phyloP scores from a whole-genome alignment of 140 eudicot species.

The Erigeron philadelphicus region DNA sequence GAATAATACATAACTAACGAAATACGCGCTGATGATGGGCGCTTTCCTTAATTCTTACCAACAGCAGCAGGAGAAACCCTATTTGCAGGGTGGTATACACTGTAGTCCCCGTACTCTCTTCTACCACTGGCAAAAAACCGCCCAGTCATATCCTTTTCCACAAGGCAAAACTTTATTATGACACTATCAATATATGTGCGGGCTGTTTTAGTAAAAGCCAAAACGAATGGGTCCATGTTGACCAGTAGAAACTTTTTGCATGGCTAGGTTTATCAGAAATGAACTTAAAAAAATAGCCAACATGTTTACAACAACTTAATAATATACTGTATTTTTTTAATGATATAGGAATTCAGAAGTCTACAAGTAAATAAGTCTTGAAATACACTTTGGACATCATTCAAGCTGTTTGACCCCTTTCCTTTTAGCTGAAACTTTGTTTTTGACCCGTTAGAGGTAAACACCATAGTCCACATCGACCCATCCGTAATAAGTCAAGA shows the following conservation, averaged over 20 bases:
- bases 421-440: no score
- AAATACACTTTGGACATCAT: no score
- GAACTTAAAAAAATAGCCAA: not conserved
- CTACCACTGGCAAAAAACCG: slow-evolving; percentile 68
- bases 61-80: slow-evolving; percentile 29
- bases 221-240: not conserved
- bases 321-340: not conserved
- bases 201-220: not conserved
- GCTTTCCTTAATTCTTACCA: slow-evolving; percentile 12
- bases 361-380: not conserved
- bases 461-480: no score
- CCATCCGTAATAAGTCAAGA: no score
- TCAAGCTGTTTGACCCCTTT: no score
- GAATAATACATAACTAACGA: no score
- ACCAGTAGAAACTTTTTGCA: not conserved
- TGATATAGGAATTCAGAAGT: not conserved
- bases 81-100: slow-evolving; percentile 66
- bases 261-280: no score
- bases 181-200: not conserved
- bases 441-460: no score
- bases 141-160: slow-evolving; percentile 43
- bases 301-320: not conserved
- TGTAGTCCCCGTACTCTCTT: slow-evolving; percentile 87
- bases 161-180: slow-evolving; percentile 21
- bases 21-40: not conserved